Conservation (phyloP, 2,329 filamentous ascomycete genomes). For the Botrytis paeoniae region DNA sequence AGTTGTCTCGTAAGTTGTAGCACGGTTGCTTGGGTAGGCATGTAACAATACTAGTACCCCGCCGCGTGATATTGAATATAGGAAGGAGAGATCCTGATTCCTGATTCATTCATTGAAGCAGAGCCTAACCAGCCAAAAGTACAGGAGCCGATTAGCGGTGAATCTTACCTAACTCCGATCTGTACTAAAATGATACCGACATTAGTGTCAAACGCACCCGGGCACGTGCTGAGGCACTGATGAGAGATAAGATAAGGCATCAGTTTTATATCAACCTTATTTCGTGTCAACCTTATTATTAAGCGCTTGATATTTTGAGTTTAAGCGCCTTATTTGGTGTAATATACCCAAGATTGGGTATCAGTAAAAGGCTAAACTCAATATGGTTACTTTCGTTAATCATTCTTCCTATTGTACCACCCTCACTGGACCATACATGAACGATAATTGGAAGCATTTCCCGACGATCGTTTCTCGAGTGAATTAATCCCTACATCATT, state of each 20-base stretch:
- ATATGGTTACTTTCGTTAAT: not conserved
- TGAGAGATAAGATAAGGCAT: not conserved
- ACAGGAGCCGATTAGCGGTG: not conserved
- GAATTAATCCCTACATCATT: not conserved
- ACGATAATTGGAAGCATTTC: conserved; percentile 5
- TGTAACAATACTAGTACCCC: conserved; percentile 13
- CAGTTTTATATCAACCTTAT: not conserved
- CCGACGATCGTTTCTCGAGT: not conserved
- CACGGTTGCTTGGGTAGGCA: not conserved
- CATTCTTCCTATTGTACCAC: not conserved
- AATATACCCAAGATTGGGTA: not conserved
- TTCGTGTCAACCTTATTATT: not conserved
- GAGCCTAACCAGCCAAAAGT: not conserved
- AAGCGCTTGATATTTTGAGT: not conserved
- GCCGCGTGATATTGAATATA: conserved; percentile 12
- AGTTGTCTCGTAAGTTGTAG: conserved; percentile 5
- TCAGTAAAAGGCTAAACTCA: not conserved
- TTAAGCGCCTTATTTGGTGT: not conserved
- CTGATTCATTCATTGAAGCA: conserved; percentile 1
- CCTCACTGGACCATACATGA: not conserved
- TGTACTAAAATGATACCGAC: not conserved
- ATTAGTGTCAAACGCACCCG: not conserved
- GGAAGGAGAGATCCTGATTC: not conserved
- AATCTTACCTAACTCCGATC: conserved; percentile 4
- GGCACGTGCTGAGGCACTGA: not conserved